Conservation (phyloP, 2,329 filamentous ascomycete genomes). For the Pseudopyrenochaeta lycopersici region DNA sequence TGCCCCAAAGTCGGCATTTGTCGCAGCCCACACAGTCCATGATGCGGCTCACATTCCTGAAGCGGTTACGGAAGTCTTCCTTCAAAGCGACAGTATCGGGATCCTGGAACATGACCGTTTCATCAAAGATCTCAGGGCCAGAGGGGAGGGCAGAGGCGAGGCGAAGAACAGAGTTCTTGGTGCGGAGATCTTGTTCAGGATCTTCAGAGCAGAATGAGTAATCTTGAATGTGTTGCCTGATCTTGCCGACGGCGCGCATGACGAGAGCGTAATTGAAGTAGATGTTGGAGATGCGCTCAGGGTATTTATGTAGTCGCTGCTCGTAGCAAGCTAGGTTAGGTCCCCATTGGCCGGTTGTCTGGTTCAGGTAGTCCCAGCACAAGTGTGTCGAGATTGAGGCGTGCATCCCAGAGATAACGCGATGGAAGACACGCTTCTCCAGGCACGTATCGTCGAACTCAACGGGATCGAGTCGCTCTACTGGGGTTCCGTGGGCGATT, state of each 20-base stretch:
- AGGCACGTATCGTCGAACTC: constrained; percentile 91
- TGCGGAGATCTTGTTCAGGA: constrained; percentile 76
- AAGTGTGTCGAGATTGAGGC: constrained; percentile 96
- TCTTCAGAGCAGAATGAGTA: constrained; percentile 97
- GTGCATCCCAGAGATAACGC: constrained; percentile 96
- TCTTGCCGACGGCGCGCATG: constrained; percentile 87
- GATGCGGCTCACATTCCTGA: constrained; percentile 93
- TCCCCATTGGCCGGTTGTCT: constrained; percentile 91
- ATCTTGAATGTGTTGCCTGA: constrained; percentile 79
- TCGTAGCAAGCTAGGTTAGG: constrained; percentile 92
- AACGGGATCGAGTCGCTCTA: constrained; percentile 69
- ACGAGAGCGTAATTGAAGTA: constrained; percentile 99
- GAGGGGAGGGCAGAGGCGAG: constrained; percentile 76
- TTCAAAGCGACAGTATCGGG: constrained; percentile 79
- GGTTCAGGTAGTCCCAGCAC: constrained; percentile 95
- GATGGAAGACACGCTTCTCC: constrained; percentile 98
- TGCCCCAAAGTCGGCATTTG: constrained; percentile 98
- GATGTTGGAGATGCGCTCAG: constrained; percentile 93
- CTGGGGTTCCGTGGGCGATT: constrained; percentile 60
- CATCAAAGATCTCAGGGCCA: constrained; percentile 84
- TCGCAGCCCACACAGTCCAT: constrained; percentile 99
- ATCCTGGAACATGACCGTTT: constrained; percentile 90
- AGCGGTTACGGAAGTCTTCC: constrained; percentile 96
- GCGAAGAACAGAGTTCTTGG: constrained; percentile 81
- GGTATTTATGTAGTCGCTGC: constrained; percentile 80